Base-by-base conservation (phyloP, 179 eudicot species). In the Pouteria campechiana region DNA sequence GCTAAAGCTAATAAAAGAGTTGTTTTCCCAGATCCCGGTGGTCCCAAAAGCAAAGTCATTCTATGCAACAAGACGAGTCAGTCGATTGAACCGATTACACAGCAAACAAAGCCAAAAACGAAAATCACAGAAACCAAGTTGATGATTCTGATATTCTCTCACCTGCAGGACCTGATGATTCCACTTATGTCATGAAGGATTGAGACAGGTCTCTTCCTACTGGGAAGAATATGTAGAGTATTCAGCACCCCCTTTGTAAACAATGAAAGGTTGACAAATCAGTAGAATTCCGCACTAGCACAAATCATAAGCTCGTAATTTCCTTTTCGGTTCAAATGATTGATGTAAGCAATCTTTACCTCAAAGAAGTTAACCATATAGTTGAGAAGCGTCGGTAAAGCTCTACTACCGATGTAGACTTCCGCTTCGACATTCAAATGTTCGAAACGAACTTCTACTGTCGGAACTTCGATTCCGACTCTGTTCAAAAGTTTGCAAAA, bases 11-110 rank as follows among this genome's bases (percentile, higher is more conserved):
- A 44, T 31, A 80, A 24, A 15, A 76, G 44, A 3, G 90, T 73
- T 3, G 83, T 80, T 63, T 80, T 80, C 50, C 90, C 88, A n/a
- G 88, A 79, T 40, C 73, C 47, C 42, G 88, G 83, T 32, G 89
- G 89, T 28, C 92, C 92, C 30, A 81, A 38, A 32, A 81, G 76
- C 39, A 81, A 51, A 24, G 79, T 74, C 92, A 81, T 56, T 58
- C 92, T 73, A 41, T 55, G 32, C 36, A 51, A n/a, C n/a, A n/a
- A n/a, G n/a, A n/a, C n/a, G n/a, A n/a, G n/a, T n/a, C n/a, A n/a
- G n/a, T n/a, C n/a, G n/a, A n/a, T n/a, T n/a, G n/a, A n/a, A n/a
- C n/a, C n/a, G n/a, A 25, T 22, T 6, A n/a, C n/a, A n/a, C n/a
- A n/a, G n/a, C n/a, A 23, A 14, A 9, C 27, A 3, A 13, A 13